Evolutionary conservation across 148 eudicot species (phyloP).

Genomic region (Silene conica): DNA sequence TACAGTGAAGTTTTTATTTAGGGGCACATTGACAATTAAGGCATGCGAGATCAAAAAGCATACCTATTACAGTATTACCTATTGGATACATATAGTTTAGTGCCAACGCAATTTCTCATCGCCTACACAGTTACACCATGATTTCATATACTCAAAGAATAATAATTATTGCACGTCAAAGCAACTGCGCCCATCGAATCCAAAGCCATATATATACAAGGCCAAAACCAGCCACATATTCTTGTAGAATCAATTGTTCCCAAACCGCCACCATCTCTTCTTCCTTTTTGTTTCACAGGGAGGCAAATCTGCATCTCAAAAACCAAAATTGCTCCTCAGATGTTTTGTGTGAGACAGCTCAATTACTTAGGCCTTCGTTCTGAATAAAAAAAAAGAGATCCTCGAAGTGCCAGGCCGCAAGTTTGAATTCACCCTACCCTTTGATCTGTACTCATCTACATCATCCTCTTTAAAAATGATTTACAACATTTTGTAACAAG

Average conservation of each 20-base stretch:
- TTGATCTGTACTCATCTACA: too few species aligned
- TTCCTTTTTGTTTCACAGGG: slow-evolving; percentile 56
- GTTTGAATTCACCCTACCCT: too few species aligned
- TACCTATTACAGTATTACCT: slow-evolving; percentile 9
- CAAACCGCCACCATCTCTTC: slow-evolving; percentile 76
- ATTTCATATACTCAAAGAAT: slow-evolving; percentile 16
- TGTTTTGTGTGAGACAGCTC: neutral
- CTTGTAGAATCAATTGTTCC: slow-evolving; percentile 31
- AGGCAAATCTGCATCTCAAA: slow-evolving; percentile 49
- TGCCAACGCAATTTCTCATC: neutral
- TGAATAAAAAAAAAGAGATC: too few species aligned
- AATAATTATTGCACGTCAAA: slow-evolving; percentile 16
- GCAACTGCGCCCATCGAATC: slow-evolving; percentile 5
- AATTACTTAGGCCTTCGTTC: too few species aligned
- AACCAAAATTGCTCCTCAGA: slow-evolving; percentile 6
- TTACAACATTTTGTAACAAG: too few species aligned
- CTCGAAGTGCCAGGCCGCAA: too few species aligned
- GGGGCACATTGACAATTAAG: neutral
- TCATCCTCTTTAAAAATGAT: too few species aligned
- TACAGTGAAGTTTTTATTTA: slow-evolving; percentile 1
- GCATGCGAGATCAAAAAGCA: slow-evolving; percentile 37
- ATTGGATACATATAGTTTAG: neutral
- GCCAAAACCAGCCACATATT: neutral
- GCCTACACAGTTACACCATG: slow-evolving; percentile 8
- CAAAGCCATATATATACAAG: slow-evolving; percentile 24